Conservation (phyloP, 345 rosid genomes). For the Moricandia arvensis region DNA sequence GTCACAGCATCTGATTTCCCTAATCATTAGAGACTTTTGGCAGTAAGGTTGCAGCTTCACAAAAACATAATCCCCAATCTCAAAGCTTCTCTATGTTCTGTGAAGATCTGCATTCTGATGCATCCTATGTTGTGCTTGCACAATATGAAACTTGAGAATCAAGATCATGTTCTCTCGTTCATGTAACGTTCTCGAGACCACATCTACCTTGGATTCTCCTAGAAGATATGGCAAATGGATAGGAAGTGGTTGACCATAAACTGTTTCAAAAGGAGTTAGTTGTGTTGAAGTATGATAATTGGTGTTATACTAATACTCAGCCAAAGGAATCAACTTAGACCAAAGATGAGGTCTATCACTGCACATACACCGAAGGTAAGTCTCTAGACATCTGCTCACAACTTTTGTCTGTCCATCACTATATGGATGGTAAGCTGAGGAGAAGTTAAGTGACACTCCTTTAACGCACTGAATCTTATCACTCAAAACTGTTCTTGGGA, state of each 20-base stretch:
- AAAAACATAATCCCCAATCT: too few relatives aligned
- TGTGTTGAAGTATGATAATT: background rate
- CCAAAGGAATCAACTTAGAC: background rate
- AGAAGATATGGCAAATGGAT: background rate
- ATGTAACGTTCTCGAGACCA: background rate
- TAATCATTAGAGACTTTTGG: too few relatives aligned
- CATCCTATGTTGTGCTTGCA: background rate
- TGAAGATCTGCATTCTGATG: background rate
- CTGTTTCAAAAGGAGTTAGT: background rate
- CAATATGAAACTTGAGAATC: background rate
- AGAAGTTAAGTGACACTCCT: background rate
- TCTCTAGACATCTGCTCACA: background rate
- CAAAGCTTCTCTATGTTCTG: background rate
- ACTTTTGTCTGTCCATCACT: background rate
- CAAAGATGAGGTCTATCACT: background rate
- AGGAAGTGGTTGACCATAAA: background rate
- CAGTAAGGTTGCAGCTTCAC: too few relatives aligned
- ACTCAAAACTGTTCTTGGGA: background rate
- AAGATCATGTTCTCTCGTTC: background rate
- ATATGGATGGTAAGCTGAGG: background rate
- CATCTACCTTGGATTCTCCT: background rate
- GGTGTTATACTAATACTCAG: background rate
- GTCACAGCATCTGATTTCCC: too few relatives aligned
- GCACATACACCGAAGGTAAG: background rate
- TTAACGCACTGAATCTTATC: background rate